A percentile compares a stretch with the other conserved stretches of the same genome.
Evolutionary conservation across 2,329 filamentous ascomycete species (phyloP).

Genomic region (Nannizziopsis barbatae): DNA sequence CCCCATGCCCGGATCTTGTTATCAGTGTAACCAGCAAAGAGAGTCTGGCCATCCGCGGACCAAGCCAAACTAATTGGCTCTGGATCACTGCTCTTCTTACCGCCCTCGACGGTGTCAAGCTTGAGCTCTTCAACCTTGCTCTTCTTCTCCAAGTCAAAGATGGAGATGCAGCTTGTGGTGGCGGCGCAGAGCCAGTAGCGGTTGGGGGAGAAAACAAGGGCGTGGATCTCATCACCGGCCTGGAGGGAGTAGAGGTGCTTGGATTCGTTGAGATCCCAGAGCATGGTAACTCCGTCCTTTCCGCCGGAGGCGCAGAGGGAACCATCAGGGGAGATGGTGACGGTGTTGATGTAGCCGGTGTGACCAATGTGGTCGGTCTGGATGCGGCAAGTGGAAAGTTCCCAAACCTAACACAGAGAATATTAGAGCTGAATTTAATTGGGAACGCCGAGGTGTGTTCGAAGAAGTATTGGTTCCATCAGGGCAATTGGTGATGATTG

Average conservation of each 20-base stretch:
- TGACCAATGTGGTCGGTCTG: constrained; percentile 99
- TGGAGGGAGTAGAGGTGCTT: constrained; percentile 99
- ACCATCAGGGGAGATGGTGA: constrained; percentile 98
- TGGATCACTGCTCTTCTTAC: constrained; percentile 98
- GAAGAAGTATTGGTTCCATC: constrained; percentile 25
- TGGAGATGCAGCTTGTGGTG: constrained; percentile 96
- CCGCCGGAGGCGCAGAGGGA: constrained; percentile 98
- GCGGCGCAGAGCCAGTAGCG: constrained; percentile 99
- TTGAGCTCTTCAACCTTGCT: constrained; percentile 99
- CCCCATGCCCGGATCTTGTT: constrained; percentile 98
- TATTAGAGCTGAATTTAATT: too few relatives aligned
- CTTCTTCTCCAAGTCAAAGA: constrained; percentile 99
- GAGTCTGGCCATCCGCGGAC: constrained; percentile 95
- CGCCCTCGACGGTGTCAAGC: constrained; percentile 89
- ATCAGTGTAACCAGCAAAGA: constrained; percentile 99
- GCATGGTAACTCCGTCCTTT: constrained; percentile 99
- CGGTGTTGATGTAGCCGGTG: constrained; percentile 99
- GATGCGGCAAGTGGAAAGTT: constrained; percentile 97
- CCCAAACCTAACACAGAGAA: constrained; percentile 66
- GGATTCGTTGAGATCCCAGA: constrained; percentile 99
- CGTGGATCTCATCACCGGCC: constrained; percentile 99
- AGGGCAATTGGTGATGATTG: constrained; percentile 65
- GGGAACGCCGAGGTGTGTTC: too few relatives aligned
- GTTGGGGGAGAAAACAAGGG: constrained; percentile 99
- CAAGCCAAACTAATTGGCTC: constrained; percentile 97